Base-by-base conservation (phyloP, 1,284 basidiomycete genomes). In the Ceratobasidium sp. region DNA sequence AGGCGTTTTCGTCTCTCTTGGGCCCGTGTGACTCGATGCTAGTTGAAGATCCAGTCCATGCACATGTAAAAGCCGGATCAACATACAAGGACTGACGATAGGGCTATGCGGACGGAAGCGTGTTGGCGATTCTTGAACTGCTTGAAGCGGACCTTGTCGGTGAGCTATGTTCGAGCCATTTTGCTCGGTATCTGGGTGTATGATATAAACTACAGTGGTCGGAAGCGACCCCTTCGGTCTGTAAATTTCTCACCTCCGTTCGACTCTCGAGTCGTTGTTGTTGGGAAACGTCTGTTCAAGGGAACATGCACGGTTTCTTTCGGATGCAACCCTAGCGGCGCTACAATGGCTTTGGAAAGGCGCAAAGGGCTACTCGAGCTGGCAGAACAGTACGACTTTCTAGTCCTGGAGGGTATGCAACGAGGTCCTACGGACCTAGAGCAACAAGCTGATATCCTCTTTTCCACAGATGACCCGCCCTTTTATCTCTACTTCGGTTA, bases 21-120 rank as follows among this genome's bases (percentile, higher is more conserved):
- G 90, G 96, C 79, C 88, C 87, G 2, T 94, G 93, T 3, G 96
- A 98, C 79, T 79, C 90, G 4, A 84, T 97, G 46, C 84, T 97
- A 45, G 85, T 97, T 50, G 96, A 98, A 80, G 88, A 89, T 1
- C 96, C 96, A 0, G 89, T 91, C 28, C 97, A 97, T 80, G 89
- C 92, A 89, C 92, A 76, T 78, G 88, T 78, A n/a, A 16, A 6
- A 10, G 36, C 41, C 18, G 48, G 50, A 1, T 55, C 39, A 61
- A 28, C 23, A 26, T 14, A 48, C 18, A 48, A 21, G 36, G 18
- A 28, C 45, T 48, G 53, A 52, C 30, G 3, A 26, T 18, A 45
- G 41, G 4, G 28, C 28, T 26, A 55, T 30, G n/a, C 8, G 3
- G 26, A 10, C 75, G 90, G 89, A 48, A 89, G 89, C 41, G 85